Percentiles rank a stretch among this genome's conserved stretches.
Conservation (phyloP, 257 asterid genomes). For the Salvia hispanica region DNA sequence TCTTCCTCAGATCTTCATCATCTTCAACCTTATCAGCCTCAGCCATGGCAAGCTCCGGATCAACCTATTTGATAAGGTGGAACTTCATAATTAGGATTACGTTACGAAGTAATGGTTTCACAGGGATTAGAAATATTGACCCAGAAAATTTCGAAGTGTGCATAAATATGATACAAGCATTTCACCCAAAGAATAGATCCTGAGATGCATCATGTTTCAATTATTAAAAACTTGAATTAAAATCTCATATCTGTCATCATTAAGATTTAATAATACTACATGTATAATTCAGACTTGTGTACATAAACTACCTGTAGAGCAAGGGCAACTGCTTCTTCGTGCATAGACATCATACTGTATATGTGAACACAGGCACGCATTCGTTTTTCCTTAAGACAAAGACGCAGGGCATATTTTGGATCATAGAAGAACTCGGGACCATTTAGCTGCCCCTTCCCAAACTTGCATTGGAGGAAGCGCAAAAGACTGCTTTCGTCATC, state of each 20-base stretch:
- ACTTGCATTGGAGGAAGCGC: slow-evolving; percentile 93
- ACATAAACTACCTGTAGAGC: slow-evolving; percentile 72
- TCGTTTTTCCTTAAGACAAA: slow-evolving; percentile 81
- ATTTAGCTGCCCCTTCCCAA: slow-evolving; percentile 76
- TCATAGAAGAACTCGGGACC: slow-evolving; percentile 92
- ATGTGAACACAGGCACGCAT: slow-evolving; percentile 99
- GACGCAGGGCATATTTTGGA: slow-evolving; percentile 98
- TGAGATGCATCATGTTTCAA: slow-evolving; percentile 15
- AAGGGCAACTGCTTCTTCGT: slow-evolving; percentile 98
- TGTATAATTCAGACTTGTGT: slow-evolving; percentile 12
- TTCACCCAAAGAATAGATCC: slow-evolving; percentile 14
- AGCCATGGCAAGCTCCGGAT: slow-evolving; percentile 98
- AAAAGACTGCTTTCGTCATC: slow-evolving; percentile 94
- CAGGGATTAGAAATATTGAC: slow-evolving; percentile 1
- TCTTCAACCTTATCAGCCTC: slow-evolving; percentile 99
- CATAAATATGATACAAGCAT: slow-evolving; percentile 1
- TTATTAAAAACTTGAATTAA: slow-evolving; percentile 19
- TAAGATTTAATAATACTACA: neutral
- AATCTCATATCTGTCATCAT: slow-evolving; percentile 15
- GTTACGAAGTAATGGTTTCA: slow-evolving; percentile 19
- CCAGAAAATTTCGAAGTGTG: slow-evolving; percentile 20
- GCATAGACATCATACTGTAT: slow-evolving; percentile 99
- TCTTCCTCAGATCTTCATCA: slow-evolving; percentile 93
- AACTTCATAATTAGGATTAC: slow-evolving; percentile 29
- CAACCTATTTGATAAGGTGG: slow-evolving; percentile 56